Percentiles rank a stretch among this genome's conserved stretches.
Evolutionary conservation across 2,329 filamentous ascomycete genomes (phyloP).

Genomic region (Hirsutella thompsonii): DNA sequence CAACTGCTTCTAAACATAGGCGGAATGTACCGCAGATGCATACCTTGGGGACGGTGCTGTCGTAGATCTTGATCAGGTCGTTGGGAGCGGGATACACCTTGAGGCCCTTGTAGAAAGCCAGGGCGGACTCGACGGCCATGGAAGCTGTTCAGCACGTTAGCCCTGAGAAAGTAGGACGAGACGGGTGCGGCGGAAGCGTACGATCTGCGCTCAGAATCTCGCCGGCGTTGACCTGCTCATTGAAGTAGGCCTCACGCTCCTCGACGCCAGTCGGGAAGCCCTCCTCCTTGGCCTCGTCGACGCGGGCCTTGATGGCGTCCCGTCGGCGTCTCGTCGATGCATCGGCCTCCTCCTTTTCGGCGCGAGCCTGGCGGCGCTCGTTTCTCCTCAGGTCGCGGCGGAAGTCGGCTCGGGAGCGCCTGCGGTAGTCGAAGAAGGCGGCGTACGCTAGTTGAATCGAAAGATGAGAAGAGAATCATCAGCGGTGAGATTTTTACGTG

Average conservation of each 20-base stretch:
- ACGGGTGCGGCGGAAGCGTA: constrained; percentile 31
- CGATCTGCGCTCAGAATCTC: constrained; percentile 75
- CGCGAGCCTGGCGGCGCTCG: constrained; percentile 58
- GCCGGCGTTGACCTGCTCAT: constrained; percentile 83
- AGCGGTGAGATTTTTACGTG: too few relatives aligned
- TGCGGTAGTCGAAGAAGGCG: constrained; percentile 56
- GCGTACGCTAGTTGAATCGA: constrained; percentile 37
- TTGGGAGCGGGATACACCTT: constrained; percentile 95
- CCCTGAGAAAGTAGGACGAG: neutral
- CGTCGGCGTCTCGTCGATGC: constrained; percentile 53
- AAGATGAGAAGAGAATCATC: too few relatives aligned
- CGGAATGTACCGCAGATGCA: neutral
- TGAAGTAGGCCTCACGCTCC: constrained; percentile 92
- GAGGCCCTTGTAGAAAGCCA: constrained; percentile 95
- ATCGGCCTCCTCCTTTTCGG: constrained; percentile 60
- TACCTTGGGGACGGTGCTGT: constrained; percentile 96
- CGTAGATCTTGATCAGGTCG: constrained; percentile 92
- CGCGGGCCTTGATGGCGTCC: constrained; percentile 58
- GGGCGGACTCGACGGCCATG: constrained; percentile 67
- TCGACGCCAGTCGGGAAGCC: constrained; percentile 85
- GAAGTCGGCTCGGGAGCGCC: constrained; percentile 52
- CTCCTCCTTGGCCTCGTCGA: constrained; percentile 76
- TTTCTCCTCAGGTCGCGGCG: constrained; percentile 58
- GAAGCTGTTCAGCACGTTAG: constrained; percentile 33
- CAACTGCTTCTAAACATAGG: neutral